Conservation (phyloP, 1,284 basidiomycete species). For the Melampsora larici-populina region DNA sequence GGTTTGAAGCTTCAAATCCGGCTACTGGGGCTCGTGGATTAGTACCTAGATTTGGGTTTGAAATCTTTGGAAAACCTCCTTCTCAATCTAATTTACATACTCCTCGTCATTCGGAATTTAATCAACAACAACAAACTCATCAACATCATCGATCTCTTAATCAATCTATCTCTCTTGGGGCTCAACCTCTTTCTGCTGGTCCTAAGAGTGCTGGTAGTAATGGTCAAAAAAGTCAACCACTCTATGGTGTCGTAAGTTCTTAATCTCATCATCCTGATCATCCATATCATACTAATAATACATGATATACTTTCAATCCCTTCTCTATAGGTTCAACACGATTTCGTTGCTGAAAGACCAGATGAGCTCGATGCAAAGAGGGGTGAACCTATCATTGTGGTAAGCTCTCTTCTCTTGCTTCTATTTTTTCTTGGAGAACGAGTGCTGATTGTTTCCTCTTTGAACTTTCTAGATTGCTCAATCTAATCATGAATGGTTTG, state of each 20-base stretch:
- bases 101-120: slow-evolving; percentile 8
- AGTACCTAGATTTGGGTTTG: slow-evolving; percentile 79
- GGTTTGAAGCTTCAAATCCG: slow-evolving; percentile 65
- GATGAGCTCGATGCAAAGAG: slow-evolving; percentile 94
- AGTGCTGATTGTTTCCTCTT: slow-evolving; percentile 44
- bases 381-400: slow-evolving; percentile 79
- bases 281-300: neutral
- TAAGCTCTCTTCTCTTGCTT: slow-evolving; percentile 47
- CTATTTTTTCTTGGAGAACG: slow-evolving; percentile 44
- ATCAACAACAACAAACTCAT: slow-evolving; percentile 1
- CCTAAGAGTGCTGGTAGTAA: too few species aligned
- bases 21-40: slow-evolving; percentile 84
- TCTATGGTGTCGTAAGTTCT: slow-evolving; percentile 28
- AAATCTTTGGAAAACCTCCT: slow-evolving; percentile 55
- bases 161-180: neutral
- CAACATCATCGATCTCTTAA: neutral
- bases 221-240: slow-evolving; percentile 23
- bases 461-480: slow-evolving; percentile 60
- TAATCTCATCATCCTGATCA: neutral
- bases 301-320: too few species aligned
- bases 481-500: slow-evolving; percentile 68
- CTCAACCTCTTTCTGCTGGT: neutral
- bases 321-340: slow-evolving; percentile 71
- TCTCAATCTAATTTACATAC: neutral
- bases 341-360: slow-evolving; percentile 87